These are phyloP conservation scores for Wilcoxina mikolae DNA, from an alignment of 495 filamentous ascomycete species.

Conservation along the genomic window DNA sequence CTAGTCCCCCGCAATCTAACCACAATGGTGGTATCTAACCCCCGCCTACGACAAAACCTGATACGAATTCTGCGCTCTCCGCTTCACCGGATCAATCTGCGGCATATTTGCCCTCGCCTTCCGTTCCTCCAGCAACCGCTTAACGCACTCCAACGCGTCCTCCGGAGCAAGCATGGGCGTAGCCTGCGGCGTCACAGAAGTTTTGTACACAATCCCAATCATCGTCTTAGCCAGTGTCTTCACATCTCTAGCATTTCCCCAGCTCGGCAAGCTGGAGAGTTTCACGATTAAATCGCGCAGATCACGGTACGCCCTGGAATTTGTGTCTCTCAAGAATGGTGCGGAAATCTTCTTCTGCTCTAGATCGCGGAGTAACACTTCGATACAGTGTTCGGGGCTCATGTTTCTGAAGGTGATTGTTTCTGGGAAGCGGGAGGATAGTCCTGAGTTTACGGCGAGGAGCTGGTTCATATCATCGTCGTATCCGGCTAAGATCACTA, in stretches of 20 bases:
- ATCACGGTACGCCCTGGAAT: background rate
- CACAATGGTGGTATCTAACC: too few relatives aligned
- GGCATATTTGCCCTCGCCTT: constrained; percentile 7
- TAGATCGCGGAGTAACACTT: background rate
- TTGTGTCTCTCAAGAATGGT: background rate
- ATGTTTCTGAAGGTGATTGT: constrained; percentile 36
- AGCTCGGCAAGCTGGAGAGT: background rate
- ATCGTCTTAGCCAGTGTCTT: constrained; percentile 2
- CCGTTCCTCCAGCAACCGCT: background rate
- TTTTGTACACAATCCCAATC: background rate
- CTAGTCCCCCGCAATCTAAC: too few relatives aligned
- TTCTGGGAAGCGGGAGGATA: constrained; percentile 47
- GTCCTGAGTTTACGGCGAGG: constrained; percentile 45
- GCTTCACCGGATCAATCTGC: too few relatives aligned
- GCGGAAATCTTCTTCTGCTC: background rate
- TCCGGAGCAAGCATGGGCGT: background rate
- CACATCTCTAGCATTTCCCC: constrained; percentile 4
- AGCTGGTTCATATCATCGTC: constrained; percentile 54
- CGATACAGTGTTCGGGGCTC: background rate
- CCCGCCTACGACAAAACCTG: too few relatives aligned
- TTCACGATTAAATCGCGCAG: background rate
- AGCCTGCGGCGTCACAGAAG: background rate
- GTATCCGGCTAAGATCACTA: constrained; percentile 67
- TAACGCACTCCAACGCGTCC: background rate
- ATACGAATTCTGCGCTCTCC: too few relatives aligned